These are phyloP conservation scores for Penicillium sp. DNA, from an alignment of 2,329 filamentous ascomycete genomes.

Conservation along the genomic window DNA sequence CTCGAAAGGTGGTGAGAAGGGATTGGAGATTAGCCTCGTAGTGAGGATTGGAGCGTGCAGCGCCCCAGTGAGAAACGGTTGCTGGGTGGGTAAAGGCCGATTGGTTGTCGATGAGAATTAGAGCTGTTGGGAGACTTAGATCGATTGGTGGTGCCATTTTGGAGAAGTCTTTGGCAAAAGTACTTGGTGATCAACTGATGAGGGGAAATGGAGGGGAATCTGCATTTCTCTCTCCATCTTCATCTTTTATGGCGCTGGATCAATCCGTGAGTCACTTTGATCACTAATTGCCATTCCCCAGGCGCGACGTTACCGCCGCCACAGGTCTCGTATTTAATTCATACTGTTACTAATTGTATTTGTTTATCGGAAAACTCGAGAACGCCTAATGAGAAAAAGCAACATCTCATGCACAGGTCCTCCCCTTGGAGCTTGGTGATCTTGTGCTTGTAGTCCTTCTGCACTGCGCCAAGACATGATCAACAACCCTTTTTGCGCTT, in stretches of 20 bases:
- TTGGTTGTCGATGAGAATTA: slow-evolving; percentile 54
- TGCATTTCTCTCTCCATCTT: not conserved
- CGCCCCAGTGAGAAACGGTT: slow-evolving; percentile 40
- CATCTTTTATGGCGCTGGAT: not conserved
- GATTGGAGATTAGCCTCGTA: slow-evolving; percentile 48
- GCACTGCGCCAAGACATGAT: not conserved
- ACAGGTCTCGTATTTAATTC: too few relatives aligned
- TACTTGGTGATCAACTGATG: not conserved
- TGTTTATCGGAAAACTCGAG: too few relatives aligned
- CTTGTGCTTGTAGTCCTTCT: not conserved
- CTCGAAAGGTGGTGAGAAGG: slow-evolving; percentile 41
- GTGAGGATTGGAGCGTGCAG: slow-evolving; percentile 46
- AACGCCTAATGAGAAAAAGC: not conserved
- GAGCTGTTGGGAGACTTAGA: slow-evolving; percentile 38
- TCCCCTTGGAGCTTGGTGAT: not conserved
- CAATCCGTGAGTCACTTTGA: not conserved
- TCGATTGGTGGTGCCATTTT: slow-evolving; percentile 21
- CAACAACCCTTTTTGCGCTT: not conserved
- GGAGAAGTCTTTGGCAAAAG: not conserved
- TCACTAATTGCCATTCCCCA: not conserved
- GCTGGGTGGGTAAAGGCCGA: slow-evolving; percentile 41
- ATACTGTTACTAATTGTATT: not conserved
- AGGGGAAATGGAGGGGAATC: not conserved
- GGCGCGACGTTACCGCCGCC: too few relatives aligned
- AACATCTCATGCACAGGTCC: not conserved